Percentiles rank a stretch among this genome's conserved stretches.
Conservation (phyloP, 192 early-diverging fungal species). For the Gaertneriomyces sp. region DNA sequence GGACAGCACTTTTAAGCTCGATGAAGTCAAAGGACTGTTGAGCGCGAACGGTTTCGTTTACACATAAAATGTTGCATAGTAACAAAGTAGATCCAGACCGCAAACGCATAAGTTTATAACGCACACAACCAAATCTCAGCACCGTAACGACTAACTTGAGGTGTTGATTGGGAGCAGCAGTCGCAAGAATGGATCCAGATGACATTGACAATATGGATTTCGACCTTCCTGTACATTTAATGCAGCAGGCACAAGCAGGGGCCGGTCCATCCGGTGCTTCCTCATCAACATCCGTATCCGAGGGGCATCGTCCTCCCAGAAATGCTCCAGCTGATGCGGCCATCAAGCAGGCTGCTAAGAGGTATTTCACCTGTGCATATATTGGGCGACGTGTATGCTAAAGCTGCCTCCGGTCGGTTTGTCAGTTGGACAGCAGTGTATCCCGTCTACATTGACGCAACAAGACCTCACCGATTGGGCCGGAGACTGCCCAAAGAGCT, state of each 20-base stretch:
- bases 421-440: conserved; percentile 35
- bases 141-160: too few species aligned
- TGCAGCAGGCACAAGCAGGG: neutral
- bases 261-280: neutral
- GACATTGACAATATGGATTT: conserved; percentile 45
- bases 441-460: conserved; percentile 39
- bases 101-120: too few species aligned
- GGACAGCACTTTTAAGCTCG: too few species aligned
- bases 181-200: conserved; percentile 16
- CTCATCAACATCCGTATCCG: too few species aligned
- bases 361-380: neutral
- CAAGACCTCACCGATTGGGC: conserved; percentile 17
- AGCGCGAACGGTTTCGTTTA: too few species aligned
- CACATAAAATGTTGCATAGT: too few species aligned
- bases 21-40: too few species aligned
- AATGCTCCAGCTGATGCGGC: conserved; percentile 4
- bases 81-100: too few species aligned
- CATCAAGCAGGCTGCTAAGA: conserved; percentile 15
- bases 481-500: conserved; percentile 13
- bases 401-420: neutral
- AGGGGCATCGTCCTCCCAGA: neutral
- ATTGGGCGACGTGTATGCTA: conserved; percentile 6
- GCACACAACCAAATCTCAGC: too few species aligned
- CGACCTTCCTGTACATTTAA: conserved; percentile 32
- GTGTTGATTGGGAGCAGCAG: too few species aligned